These are phyloP conservation scores for Incumbomyces delicatus DNA, from an alignment of 2,329 filamentous ascomycete genomes.

Conservation along the genomic window DNA sequence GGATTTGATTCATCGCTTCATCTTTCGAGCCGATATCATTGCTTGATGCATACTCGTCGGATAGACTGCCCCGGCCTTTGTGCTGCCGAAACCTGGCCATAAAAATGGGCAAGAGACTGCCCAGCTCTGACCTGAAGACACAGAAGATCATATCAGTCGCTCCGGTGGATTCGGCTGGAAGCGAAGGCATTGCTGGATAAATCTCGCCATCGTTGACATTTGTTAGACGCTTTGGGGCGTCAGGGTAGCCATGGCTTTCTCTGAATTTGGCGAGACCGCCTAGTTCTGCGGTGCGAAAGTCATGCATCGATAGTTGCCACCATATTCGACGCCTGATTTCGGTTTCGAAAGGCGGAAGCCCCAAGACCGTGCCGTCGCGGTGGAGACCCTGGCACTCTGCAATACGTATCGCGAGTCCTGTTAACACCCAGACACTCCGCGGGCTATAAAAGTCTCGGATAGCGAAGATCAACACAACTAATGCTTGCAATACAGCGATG, in stretches of 20 bases:
- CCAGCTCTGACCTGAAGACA: constrained; percentile 9
- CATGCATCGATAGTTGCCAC: constrained; percentile 45
- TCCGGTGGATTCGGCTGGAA: constrained; percentile 6
- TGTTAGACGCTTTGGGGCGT: constrained; percentile 29
- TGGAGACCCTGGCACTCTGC: constrained; percentile 60
- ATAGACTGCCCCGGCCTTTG: not conserved
- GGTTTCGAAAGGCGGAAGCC: constrained; percentile 52
- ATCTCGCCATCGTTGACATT: constrained; percentile 54
- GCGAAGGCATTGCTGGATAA: constrained; percentile 29
- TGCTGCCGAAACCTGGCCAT: not conserved
- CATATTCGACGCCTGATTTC: constrained; percentile 58
- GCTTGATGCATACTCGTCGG: not conserved
- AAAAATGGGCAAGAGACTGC: constrained; percentile 1
- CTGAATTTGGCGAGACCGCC: constrained; percentile 18
- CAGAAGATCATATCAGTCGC: constrained; percentile 13
- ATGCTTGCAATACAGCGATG: constrained; percentile 49
- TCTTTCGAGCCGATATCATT: constrained; percentile 14
- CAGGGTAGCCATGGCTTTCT: constrained; percentile 18
- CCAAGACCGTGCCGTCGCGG: constrained; percentile 48
- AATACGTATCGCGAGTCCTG: constrained; percentile 53
- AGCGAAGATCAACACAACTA: constrained; percentile 49
- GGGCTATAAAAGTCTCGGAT: constrained; percentile 50
- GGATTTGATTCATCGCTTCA: constrained; percentile 21
- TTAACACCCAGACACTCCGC: constrained; percentile 52
- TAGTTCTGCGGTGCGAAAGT: constrained; percentile 24